Base-by-base conservation (phyloP, 768 basidiomycete genomes). In the Botryobasidium botryosum region DNA sequence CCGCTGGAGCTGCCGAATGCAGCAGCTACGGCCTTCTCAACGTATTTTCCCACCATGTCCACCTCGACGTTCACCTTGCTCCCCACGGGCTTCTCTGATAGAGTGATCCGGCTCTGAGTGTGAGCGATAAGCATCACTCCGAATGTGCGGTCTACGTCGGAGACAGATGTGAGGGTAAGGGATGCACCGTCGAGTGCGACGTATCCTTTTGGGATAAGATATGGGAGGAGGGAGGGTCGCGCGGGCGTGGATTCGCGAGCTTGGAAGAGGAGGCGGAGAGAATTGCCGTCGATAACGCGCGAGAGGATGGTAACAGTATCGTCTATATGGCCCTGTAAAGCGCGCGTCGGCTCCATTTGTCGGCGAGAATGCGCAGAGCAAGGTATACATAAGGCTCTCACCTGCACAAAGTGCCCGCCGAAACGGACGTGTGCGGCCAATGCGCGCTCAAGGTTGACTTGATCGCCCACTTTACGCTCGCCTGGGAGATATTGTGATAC, bases 391-490 rank as follows among this genome's bases (percentile, higher is more conserved):
- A 15, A 10, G 15, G 35, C 4, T 48, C 67, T 45, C 55, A 85
- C 90, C 74, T 97, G 92, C 18, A 99, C 94, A 57, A 91, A 90
- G 59, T 99, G 94, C 8, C 94, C 94, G 23, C 94, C 94, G 55
- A 97, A 94, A 45, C 92, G 69, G 15, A 74, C 77, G 63, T 90
- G 83, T 4, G 80, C 78, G 18, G 75, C 78, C 86, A 97, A 88
- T 2, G 94, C 94, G 40, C 94, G 74, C 65, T 99, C 94, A 31
- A 91, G 68, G 59, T 97, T 96, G 37, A 96, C 72, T 53, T 76
- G 69, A 51, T 86, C 78, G 17, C 84, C 86, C 15, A 76, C 73
- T 51, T 67, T 70, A 44, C 82, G 67, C 55, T 85, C 77, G 26
- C 90, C 88, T 92, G 28, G 23, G 13, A 8, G 17, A 33, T 8